A percentile compares a stretch with the other conserved stretches of the same genome.
phyloP scores from a whole-genome alignment of 2,329 filamentous ascomycete species.

The Fusarium acutatum region DNA sequence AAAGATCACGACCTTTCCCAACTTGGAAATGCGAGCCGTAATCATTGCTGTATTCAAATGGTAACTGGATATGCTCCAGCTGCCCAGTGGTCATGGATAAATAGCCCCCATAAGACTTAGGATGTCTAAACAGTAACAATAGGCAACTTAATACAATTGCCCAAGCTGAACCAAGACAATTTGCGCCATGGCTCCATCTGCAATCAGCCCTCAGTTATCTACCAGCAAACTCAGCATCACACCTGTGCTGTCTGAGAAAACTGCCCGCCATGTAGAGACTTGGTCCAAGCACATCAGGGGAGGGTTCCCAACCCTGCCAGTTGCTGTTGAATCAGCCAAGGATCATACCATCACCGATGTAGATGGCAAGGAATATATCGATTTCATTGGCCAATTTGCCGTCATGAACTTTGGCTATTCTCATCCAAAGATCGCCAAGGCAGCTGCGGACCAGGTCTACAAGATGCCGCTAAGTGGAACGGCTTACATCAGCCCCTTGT shows the following conservation, averaged over 20 bases:
- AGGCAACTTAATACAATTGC: background rate
- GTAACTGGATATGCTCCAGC: background rate
- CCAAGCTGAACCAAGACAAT: fast-evolving
- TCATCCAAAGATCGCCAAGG: background rate
- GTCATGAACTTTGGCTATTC: background rate
- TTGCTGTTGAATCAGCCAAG: background rate
- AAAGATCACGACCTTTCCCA: background rate
- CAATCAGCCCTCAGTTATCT: background rate
- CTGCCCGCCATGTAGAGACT: background rate
- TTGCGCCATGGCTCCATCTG: background rate
- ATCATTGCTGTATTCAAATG: background rate
- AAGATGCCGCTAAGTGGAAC: background rate
- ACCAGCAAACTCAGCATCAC: background rate
- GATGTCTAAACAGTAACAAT: background rate
- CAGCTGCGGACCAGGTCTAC: background rate
- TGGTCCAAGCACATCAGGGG: background rate
- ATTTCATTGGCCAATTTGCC: background rate
- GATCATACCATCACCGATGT: background rate
- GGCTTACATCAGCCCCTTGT: background rate
- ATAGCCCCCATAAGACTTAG: background rate
- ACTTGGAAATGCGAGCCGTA: background rate
- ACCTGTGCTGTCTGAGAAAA: background rate
- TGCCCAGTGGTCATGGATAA: background rate
- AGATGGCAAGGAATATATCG: background rate
- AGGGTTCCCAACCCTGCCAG: background rate